These are phyloP conservation scores for Suillus fuscotomentosus DNA, from an alignment of 768 basidiomycete genomes.

Conservation along the genomic window DNA sequence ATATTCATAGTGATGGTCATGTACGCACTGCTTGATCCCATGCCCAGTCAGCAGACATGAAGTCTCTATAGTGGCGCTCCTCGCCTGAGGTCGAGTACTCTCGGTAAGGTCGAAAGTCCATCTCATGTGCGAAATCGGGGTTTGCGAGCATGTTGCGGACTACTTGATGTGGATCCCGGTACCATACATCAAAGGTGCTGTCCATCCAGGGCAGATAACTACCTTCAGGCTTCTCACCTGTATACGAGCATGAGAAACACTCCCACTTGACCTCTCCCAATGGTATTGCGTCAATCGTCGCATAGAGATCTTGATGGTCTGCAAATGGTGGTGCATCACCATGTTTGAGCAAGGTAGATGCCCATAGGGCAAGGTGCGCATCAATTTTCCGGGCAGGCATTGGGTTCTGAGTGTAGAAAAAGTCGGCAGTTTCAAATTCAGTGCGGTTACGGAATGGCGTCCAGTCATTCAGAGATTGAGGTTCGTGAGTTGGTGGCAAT, in stretches of 20 bases:
- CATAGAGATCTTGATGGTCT: constrained; percentile 18
- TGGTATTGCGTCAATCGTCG: constrained; percentile 23
- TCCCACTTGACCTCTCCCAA: constrained; percentile 31
- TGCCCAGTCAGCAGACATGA: constrained; percentile 11
- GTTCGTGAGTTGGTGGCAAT: constrained; percentile 4
- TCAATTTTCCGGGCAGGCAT: constrained; percentile 20
- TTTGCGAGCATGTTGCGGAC: constrained; percentile 20
- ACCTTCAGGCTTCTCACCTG: constrained; percentile 12
- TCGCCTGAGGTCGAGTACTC: constrained; percentile 12
- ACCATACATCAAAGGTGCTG: constrained; percentile 26
- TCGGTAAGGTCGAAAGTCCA: constrained; percentile 18
- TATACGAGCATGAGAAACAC: constrained; percentile 17
- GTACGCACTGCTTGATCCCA: constrained; percentile 31
- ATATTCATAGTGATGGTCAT: neutral
- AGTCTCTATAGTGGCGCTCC: constrained; percentile 10
- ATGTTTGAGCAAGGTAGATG: constrained; percentile 10
- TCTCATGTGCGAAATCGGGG: constrained; percentile 18
- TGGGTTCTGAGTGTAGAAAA: constrained; percentile 18
- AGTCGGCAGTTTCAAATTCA: constrained; percentile 19
- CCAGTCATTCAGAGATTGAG: constrained; percentile 10
- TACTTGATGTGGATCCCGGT: constrained; percentile 17
- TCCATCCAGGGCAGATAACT: constrained; percentile 26
- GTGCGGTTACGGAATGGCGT: constrained; percentile 11
- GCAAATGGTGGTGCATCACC: constrained; percentile 22
- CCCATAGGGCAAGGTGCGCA: constrained; percentile 19